phyloP scores from a whole-genome alignment of 2,329 filamentous ascomycete genomes.

The Arthroderma uncinatum region DNA sequence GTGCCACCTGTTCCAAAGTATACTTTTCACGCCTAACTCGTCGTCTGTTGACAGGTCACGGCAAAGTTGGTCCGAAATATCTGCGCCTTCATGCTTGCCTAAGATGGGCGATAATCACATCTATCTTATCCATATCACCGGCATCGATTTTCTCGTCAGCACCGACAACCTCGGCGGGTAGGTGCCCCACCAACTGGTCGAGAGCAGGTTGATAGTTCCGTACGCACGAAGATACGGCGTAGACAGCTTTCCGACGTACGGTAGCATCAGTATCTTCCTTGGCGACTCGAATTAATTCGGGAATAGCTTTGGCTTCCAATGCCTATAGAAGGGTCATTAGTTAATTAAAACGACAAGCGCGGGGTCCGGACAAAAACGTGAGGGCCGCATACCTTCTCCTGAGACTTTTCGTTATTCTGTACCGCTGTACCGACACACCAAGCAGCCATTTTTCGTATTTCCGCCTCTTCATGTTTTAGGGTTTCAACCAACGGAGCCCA shows the following conservation, averaged over 20 bases:
- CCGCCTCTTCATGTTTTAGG: constrained; percentile 55
- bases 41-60: neutral
- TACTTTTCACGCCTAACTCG: neutral
- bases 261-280: constrained; percentile 48
- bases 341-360: neutral
- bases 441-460: constrained; percentile 75
- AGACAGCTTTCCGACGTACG: constrained; percentile 76
- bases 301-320: constrained; percentile 53
- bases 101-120: constrained; percentile 49
- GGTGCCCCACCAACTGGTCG: constrained; percentile 53
- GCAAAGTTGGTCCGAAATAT: neutral
- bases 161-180: constrained; percentile 52
- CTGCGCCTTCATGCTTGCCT: neutral
- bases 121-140: constrained; percentile 74
- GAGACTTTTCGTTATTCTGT: constrained; percentile 82
- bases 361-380: neutral
- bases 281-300: constrained; percentile 55
- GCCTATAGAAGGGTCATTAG: constrained; percentile 28
- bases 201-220: constrained; percentile 78
- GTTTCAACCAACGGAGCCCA: constrained; percentile 72
- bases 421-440: constrained; percentile 92
- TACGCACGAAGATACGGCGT: constrained; percentile 73
- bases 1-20: neutral
- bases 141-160: constrained; percentile 63
- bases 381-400: constrained; percentile 51